Base-by-base conservation (phyloP, 352 stramenopile species). In the Phytophthora parvispora region DNA sequence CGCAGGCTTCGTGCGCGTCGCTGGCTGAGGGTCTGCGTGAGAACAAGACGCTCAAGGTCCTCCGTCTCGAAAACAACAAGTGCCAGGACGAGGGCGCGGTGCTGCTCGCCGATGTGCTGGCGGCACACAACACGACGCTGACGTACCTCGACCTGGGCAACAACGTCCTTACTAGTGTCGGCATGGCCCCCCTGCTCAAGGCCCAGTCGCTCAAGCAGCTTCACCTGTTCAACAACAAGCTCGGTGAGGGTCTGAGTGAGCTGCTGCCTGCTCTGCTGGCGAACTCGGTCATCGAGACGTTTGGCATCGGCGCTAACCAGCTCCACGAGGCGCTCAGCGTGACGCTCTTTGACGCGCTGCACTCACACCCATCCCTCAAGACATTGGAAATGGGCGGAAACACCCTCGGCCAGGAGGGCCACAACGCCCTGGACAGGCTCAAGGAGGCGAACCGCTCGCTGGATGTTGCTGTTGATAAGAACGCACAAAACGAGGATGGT, bases 301-400 rank as follows among this genome's bases (percentile, higher is more conserved):
- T 96, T 25, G 86, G 89, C 43, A 43, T 96, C 2, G 86, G 88
- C 18, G 88, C 82, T 18, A 96, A 94, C 64, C 73, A 81, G 16
- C 67, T 96, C 40, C 86, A 96, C 24, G 86, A 83, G 29, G 58
- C 64, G 8, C 72, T 92, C 31, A 89, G 81, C 43, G 77, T 90
- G 20, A 52, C 62, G 47, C 76, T 96, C 15, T 93, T 96, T 27
- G 64, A 89, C 29, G 71, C 75, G 25, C 64, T 96, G 16, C 88
- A 96, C 69, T 47, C 59, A 0, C 86, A 94, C 49, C 64, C 80
- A 42, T 83, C 83, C 28, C 80, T 96, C n/a, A 81, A 81, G 67
- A 96, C 88, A 25, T 80, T 94, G 15, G 88, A 96, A 56, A 91
- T 96, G 81, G 88, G 88, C 64, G 88, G 88, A 66, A 96, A 96